Percentiles rank a stretch among this genome's conserved stretches.
These are phyloP conservation scores for Penstemon eatonii DNA, from an alignment of 257 asterid species.

Conservation along the genomic window DNA sequence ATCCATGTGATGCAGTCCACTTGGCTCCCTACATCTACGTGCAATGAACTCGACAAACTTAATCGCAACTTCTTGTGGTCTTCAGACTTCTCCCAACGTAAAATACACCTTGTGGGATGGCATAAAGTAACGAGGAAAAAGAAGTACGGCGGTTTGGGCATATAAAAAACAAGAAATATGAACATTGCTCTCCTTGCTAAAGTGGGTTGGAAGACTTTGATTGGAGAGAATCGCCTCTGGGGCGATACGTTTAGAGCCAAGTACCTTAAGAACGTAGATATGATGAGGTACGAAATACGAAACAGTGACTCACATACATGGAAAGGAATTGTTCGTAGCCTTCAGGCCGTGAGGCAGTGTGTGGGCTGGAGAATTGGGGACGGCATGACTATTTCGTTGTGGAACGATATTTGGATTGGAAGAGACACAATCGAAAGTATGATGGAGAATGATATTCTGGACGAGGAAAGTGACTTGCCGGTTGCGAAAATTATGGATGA, in stretches of 20 bases:
- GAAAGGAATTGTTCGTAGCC: neutral
- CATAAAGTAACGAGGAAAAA: neutral
- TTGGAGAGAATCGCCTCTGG: neutral
- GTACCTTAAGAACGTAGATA: neutral
- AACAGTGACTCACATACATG: neutral
- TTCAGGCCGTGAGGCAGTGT: neutral
- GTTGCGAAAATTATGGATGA: too few relatives aligned
- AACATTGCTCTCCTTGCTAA: neutral
- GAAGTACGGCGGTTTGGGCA: neutral
- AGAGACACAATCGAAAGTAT: too few relatives aligned
- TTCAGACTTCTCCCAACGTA: neutral
- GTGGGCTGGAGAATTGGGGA: too few relatives aligned
- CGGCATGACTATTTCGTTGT: too few relatives aligned
- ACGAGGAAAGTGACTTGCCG: too few relatives aligned
- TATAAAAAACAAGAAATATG: neutral
- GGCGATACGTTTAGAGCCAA: neutral
- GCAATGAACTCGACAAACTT: neutral
- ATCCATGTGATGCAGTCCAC: too few relatives aligned
- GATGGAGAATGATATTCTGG: too few relatives aligned
- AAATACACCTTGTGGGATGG: neutral
- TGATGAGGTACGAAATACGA: neutral
- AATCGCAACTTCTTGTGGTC: neutral
- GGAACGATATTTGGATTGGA: too few relatives aligned
- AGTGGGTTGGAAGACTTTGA: neutral
- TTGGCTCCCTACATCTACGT: too few relatives aligned